These are phyloP conservation scores for Echinosophora koreensis DNA, from an alignment of 306 rosid species.

Conservation along the genomic window DNA sequence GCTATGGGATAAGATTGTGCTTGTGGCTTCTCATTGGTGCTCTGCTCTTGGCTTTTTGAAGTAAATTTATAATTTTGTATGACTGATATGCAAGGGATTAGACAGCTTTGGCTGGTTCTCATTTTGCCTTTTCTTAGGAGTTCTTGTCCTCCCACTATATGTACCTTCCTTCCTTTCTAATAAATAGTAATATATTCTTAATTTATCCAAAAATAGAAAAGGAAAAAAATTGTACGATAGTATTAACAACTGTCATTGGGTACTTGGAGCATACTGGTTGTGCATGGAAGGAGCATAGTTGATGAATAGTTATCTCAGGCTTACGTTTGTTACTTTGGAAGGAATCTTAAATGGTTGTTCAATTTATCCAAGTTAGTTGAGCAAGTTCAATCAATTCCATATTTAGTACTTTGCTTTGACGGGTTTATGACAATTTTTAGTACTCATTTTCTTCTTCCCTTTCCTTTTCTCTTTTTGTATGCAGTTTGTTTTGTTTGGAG, in stretches of 20 bases:
- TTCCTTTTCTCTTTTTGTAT: conserved; percentile 10
- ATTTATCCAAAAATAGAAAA: no score
- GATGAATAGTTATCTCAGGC: background rate
- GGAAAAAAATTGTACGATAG: background rate
- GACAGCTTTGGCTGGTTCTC: no score
- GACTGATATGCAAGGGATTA: background rate
- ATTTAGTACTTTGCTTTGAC: conserved; percentile 26
- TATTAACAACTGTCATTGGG: background rate
- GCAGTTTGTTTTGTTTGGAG: conserved; percentile 93
- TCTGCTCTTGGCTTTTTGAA: background rate
- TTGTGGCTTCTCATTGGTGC: background rate
- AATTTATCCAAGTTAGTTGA: conserved; percentile 1
- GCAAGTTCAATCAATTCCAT: conserved; percentile 38
- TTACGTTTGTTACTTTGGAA: background rate
- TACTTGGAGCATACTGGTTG: conserved; percentile 2
- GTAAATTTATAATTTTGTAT: background rate
- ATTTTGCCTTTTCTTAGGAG: no score
- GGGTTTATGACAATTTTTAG: conserved; percentile 18
- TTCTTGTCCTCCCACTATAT: no score
- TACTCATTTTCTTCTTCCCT: conserved; percentile 1
- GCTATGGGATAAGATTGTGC: background rate
- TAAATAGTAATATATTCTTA: no score
- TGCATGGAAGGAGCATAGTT: background rate
- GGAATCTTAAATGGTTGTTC: background rate
- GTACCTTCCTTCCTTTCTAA: no score